These are phyloP conservation scores for Bromus sterilis DNA, from an alignment of 176 grass and related monocot genomes.

Conservation along the genomic window DNA sequence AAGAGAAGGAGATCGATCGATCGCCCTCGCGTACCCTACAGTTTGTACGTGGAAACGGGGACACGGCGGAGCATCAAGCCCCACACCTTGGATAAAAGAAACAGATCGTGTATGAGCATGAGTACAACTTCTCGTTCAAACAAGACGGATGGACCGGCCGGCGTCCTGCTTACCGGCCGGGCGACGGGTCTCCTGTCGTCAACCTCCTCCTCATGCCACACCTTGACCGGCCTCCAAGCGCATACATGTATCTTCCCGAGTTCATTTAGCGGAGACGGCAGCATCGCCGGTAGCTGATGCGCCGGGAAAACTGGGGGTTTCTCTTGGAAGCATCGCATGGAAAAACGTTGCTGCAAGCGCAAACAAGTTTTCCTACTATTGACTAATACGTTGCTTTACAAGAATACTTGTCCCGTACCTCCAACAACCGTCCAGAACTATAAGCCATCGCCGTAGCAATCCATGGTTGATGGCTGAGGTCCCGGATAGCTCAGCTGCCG, in stretches of 20 bases:
- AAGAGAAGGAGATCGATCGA: background rate
- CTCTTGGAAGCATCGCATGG: background rate
- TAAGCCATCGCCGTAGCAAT: slow-evolving; percentile 15
- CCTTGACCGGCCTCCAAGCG: background rate
- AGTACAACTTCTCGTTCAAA: slow-evolving; percentile 23
- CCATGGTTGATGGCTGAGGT: slow-evolving; percentile 17
- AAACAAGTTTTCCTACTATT: slow-evolving; percentile 18
- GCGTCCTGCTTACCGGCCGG: slow-evolving; percentile 33
- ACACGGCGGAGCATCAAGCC: slow-evolving; percentile 1
- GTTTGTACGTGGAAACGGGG: background rate
- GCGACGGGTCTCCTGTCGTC: slow-evolving; percentile 42
- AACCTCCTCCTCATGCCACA: background rate
- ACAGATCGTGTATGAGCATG: background rate
- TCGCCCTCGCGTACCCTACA: background rate
- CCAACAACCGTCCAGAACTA: slow-evolving; percentile 17
- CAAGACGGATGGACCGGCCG: slow-evolving; percentile 14
- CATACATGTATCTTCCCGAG: background rate
- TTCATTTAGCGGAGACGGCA: background rate
- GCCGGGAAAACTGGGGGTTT: background rate
- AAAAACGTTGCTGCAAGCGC: slow-evolving; percentile 3
- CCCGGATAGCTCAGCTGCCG: slow-evolving; percentile 39
- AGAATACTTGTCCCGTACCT: no score
- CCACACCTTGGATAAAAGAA: slow-evolving; percentile 23
- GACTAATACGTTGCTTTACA: background rate
- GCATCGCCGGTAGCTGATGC: background rate